A percentile compares a stretch with the other conserved stretches of the same genome.
Conservation (phyloP, 2,329 filamentous ascomycete genomes). For the Periconia macrospinosa region DNA sequence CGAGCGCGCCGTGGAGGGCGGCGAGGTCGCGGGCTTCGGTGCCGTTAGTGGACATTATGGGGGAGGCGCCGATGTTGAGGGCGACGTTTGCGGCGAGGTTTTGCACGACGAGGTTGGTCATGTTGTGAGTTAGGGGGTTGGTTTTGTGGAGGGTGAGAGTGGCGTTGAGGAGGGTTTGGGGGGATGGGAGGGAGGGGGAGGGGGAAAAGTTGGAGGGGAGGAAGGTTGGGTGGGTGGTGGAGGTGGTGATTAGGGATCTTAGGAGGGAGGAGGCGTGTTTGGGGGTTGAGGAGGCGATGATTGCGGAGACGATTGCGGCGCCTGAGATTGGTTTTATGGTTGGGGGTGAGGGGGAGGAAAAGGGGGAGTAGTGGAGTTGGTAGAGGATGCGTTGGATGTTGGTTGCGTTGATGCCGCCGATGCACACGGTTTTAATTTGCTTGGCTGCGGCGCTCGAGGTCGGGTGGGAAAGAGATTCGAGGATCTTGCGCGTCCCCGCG, state of each 20-base stretch:
- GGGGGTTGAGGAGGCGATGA: conserved; percentile 73
- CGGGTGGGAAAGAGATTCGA: conserved; percentile 37
- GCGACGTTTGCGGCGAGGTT: conserved; percentile 94
- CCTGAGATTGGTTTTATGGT: conserved; percentile 68
- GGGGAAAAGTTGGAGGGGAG: conserved; percentile 6
- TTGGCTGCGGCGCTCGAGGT: conserved; percentile 24
- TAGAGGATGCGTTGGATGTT: conserved; percentile 76
- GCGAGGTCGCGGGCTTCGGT: conserved; percentile 82
- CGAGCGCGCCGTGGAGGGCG: conserved; percentile 72
- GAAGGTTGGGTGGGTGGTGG: conserved; percentile 14
- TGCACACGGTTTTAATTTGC: conserved; percentile 67
- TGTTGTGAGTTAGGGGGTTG: conserved; percentile 86
- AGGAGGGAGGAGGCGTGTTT: conserved; percentile 64
- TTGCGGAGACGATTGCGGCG: conserved; percentile 85
- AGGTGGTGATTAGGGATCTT: conserved; percentile 56
- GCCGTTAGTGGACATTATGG: conserved; percentile 91
- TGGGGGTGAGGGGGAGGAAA: conserved; percentile 21
- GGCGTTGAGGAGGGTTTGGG: conserved; percentile 39
- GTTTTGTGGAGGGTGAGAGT: conserved; percentile 63
- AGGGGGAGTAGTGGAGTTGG: conserved; percentile 59
- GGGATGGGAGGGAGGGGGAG: conserved; percentile 11
- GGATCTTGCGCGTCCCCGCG: conserved; percentile 68
- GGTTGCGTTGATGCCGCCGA: conserved; percentile 80
- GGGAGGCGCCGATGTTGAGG: conserved; percentile 79
- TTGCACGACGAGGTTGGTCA: conserved; percentile 95